These are phyloP conservation scores for Umbelopsis vinacea DNA, from an alignment of 192 early-diverging fungal genomes.

Conservation along the genomic window DNA sequence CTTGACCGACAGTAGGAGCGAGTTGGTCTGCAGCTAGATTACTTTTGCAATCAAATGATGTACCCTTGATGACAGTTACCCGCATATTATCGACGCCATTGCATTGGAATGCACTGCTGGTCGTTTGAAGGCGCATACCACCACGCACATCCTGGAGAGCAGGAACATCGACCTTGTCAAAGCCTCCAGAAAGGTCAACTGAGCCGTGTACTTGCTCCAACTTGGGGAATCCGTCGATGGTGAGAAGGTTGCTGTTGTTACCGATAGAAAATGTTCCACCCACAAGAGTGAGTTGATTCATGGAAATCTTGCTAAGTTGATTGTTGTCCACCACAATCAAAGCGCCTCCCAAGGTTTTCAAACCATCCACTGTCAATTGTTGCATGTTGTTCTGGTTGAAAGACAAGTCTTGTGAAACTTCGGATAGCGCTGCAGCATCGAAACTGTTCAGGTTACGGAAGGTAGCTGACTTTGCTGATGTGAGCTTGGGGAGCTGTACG, in stretches of 20 bases:
- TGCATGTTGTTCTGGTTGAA: slow-evolving; percentile 64
- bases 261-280: slow-evolving; percentile 67
- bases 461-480: slow-evolving; percentile 53
- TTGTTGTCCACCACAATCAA: slow-evolving; percentile 64
- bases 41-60: slow-evolving; percentile 27
- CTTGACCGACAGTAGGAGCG: slow-evolving; percentile 28
- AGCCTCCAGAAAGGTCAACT: slow-evolving; percentile 58
- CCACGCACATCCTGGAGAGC: slow-evolving; percentile 61
- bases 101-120: slow-evolving; percentile 58
- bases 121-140: slow-evolving; percentile 65
- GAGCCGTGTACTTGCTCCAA: slow-evolving; percentile 59
- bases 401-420: slow-evolving; percentile 56
- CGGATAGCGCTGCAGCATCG: slow-evolving; percentile 45
- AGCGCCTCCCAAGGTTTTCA: slow-evolving; percentile 54
- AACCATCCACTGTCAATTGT: slow-evolving; percentile 47
- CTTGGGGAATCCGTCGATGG: slow-evolving; percentile 60
- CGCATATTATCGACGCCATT: slow-evolving; percentile 27
- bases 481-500: slow-evolving; percentile 53
- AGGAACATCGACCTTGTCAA: slow-evolving; percentile 60
- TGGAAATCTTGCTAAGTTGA: slow-evolving; percentile 57
- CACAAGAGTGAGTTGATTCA: slow-evolving; percentile 54
- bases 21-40: slow-evolving; percentile 18
- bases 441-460: slow-evolving; percentile 60
- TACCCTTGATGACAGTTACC: slow-evolving; percentile 31
- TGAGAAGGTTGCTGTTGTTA: slow-evolving; percentile 68